Base-by-base conservation (phyloP, 306 rosid genomes). In the Morella rubra region DNA sequence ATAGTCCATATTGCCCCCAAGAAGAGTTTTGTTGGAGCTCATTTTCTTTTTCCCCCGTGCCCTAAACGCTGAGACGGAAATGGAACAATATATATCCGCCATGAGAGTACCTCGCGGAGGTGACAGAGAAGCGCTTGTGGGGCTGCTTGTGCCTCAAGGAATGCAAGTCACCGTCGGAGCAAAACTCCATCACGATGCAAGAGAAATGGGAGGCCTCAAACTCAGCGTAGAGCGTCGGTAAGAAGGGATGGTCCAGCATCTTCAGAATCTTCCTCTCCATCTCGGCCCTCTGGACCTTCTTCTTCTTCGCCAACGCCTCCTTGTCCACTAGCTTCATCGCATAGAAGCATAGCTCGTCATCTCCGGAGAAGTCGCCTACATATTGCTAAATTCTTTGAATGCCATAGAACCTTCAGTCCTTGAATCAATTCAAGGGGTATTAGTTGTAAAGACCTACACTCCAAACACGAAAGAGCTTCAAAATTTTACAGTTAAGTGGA, bases 131-230 rank as follows among this genome's bases (percentile, higher is more conserved):
- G 51, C 51, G 51, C 51, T 47, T 47, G 51, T 8, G 51, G 8
- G 51, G 51, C 51, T 90, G 91, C 10, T 71, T 88, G 61, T 91
- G 96, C 32, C 94, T 80, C 52, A 94, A 94, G 8, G 98, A 89
- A 83, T 94, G 97, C 75, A 94, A 76, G 72, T 91, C 98, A 0
- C 98, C 96, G n/a, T 96, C 96, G 64, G 93, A 86, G 16, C 98
- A 91, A 72, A 81, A 94, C 93, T 94, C 98, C 96, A 94, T 94
- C 16, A 94, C 97, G 84, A 94, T 85, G 87, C 98, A 94, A 13
- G 96, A 94, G 80, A 87, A 89, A 84, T 91, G 84, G 0, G 96
- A 94, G 2, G 97, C 97, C 44, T 94, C 98, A 56, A 94, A 94
- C 86, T 94, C 97, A 0, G 98, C 97, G 76, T 89, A 91, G 0